Percentiles rank a stretch among this genome's conserved stretches.
Conservation (phyloP, 192 early-diverging fungal species). For the Umbelopsis sp. region DNA sequence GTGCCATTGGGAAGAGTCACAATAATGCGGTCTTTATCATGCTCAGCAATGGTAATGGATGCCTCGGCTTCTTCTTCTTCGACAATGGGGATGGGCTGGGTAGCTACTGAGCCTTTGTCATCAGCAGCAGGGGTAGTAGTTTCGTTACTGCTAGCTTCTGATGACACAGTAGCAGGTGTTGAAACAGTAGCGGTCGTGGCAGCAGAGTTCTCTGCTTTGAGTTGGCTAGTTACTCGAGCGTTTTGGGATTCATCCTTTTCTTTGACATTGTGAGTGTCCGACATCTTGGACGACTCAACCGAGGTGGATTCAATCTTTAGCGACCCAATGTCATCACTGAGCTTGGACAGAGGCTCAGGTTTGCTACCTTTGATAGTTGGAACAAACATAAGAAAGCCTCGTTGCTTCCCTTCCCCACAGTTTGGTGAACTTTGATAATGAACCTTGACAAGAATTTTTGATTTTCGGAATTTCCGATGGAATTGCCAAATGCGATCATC, state of each 20-base stretch:
- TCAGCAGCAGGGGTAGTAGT: neutral
- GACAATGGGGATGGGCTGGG: neutral
- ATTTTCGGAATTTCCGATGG: too few species aligned
- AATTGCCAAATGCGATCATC: too few species aligned
- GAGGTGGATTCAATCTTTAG: neutral
- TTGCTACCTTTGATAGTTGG: slow-evolving; percentile 1
- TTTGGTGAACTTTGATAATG: too few species aligned
- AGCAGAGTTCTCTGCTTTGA: too few species aligned
- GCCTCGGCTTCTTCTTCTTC: slow-evolving; percentile 22
- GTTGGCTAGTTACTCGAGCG: too few species aligned
- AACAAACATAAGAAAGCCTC: slow-evolving; percentile 9
- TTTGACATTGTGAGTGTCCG: too few species aligned
- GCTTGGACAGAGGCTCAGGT: neutral
- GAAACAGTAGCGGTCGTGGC: too few species aligned
- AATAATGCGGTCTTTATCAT: slow-evolving; percentile 34
- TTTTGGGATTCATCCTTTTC: too few species aligned
- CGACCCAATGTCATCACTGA: neutral
- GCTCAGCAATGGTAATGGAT: slow-evolving; percentile 31
- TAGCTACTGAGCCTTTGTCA: neutral
- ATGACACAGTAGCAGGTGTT: too few species aligned
- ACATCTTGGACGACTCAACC: too few species aligned
- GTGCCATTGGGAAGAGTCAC: slow-evolving; percentile 39
- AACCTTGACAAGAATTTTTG: too few species aligned
- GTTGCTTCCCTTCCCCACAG: too few species aligned
- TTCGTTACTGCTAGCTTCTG: neutral